Conservation (phyloP, 2,329 filamentous ascomycete genomes). For the Neoarthrinium moseri region DNA sequence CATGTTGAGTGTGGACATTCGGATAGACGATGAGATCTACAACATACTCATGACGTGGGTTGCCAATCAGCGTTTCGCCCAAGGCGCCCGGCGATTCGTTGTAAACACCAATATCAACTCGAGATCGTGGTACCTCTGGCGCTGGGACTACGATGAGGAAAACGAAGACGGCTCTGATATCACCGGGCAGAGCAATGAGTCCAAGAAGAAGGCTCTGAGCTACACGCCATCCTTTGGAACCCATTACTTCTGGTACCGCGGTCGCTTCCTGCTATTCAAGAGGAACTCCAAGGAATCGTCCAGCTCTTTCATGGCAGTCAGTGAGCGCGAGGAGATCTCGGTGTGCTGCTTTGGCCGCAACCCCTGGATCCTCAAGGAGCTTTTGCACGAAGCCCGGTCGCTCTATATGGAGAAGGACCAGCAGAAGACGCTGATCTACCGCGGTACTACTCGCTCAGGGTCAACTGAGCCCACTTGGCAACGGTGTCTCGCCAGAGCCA, state of each 20-base stretch:
- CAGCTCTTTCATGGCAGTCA: conserved; percentile 36
- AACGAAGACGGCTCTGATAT: conserved; percentile 42
- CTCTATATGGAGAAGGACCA: conserved; percentile 57
- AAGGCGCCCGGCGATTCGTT: conserved; percentile 59
- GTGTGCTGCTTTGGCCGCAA: conserved; percentile 62
- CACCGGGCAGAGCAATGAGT: conserved; percentile 30
- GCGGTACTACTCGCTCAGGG: conserved; percentile 45
- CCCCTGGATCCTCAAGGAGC: conserved; percentile 59
- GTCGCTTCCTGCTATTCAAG: conserved; percentile 56
- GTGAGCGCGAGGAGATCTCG: conserved; percentile 57
- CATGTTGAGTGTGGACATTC: conserved; percentile 65
- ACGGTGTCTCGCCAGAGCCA: conserved; percentile 59
- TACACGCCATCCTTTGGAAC: conserved; percentile 68
- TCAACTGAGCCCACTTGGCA: conserved; percentile 53
- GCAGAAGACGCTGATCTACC: conserved; percentile 65
- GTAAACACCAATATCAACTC: conserved; percentile 62
- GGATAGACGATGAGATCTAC: conserved; percentile 70
- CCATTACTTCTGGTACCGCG: conserved; percentile 68
- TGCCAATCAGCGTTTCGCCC: conserved; percentile 59
- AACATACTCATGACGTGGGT: conserved; percentile 73
- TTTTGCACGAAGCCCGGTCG: conserved; percentile 57
- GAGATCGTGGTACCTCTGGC: conserved; percentile 47
- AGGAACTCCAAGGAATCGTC: conserved; percentile 48
- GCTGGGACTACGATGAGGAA: conserved; percentile 42
- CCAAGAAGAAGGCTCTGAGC: conserved; percentile 45